Evolutionary conservation across 352 stramenopile genomes (phyloP).

Genomic region (Pythium plurisporium): DNA sequence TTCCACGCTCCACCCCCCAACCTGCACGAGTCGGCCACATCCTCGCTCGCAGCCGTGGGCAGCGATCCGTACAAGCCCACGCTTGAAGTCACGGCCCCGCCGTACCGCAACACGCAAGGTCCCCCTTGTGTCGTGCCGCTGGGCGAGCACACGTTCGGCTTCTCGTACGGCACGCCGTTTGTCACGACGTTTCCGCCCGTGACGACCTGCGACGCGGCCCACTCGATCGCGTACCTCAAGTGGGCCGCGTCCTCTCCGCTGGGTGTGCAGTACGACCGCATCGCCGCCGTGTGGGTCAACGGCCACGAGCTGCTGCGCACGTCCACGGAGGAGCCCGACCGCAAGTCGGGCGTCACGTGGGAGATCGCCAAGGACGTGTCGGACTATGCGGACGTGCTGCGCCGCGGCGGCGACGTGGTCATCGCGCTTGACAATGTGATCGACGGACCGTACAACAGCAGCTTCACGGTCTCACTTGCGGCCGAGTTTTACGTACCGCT

Average conservation of each 20-base stretch:
- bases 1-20: neutral
- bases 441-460: slow-evolving; percentile 50
- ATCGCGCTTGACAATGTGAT: slow-evolving; percentile 68
- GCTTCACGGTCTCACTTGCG: slow-evolving; percentile 50
- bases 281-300: slow-evolving; percentile 71
- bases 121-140: slow-evolving; percentile 44
- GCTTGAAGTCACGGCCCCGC: slow-evolving; percentile 36
- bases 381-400: slow-evolving; percentile 47
- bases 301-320: slow-evolving; percentile 67
- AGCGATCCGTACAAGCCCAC: slow-evolving; percentile 22
- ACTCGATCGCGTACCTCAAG: slow-evolving; percentile 56
- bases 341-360: slow-evolving; percentile 42
- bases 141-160: slow-evolving; percentile 43
- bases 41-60: neutral
- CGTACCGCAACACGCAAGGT: slow-evolving; percentile 39
- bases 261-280: slow-evolving; percentile 65
- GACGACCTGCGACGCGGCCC: slow-evolving; percentile 30
- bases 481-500: slow-evolving; percentile 53
- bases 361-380: slow-evolving; percentile 67
- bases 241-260: slow-evolving; percentile 39
- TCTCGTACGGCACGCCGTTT: slow-evolving; percentile 56
- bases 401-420: slow-evolving; percentile 43
- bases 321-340: slow-evolving; percentile 62
- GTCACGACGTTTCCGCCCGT: slow-evolving; percentile 34
- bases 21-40: neutral